A percentile compares a stretch with the other conserved stretches of the same genome.
Conservation (phyloP, 768 basidiomycete species). For the Suillus americanus region DNA sequence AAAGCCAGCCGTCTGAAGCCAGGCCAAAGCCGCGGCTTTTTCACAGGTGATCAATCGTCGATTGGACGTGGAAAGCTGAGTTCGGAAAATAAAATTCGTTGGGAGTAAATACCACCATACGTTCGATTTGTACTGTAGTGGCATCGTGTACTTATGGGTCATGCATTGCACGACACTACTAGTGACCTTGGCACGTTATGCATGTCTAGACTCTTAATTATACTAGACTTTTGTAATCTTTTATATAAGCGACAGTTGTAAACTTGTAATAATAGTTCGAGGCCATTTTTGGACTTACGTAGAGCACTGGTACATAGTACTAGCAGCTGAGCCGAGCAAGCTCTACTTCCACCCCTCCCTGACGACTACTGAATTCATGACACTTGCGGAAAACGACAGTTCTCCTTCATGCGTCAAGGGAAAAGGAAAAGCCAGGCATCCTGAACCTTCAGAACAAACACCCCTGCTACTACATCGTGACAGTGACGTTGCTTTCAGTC, state of each 20-base stretch:
- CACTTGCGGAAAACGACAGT: slow-evolving; percentile 16
- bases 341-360: background rate
- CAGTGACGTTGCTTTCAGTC: slow-evolving; percentile 20
- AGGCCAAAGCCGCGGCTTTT: no score
- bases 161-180: no score
- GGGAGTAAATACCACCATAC: no score
- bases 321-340: background rate
- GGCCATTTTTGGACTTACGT: background rate
- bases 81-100: background rate
- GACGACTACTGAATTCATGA: slow-evolving; percentile 21
- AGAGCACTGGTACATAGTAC: background rate
- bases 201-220: no score
- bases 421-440: slow-evolving; percentile 24
- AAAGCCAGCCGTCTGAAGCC: no score
- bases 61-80: no score
- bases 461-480: slow-evolving; percentile 24
- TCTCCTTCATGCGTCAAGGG: slow-evolving; percentile 20
- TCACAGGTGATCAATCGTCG: background rate
- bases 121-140: no score
- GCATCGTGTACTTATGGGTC: no score
- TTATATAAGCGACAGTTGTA: background rate
- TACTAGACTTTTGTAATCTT: no score
- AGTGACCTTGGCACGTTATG: no score
- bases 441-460: slow-evolving; percentile 28
- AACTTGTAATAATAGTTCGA: background rate